Conservation (phyloP, 2,329 filamentous ascomycete species). For the Magnaporthiopsis poae region DNA sequence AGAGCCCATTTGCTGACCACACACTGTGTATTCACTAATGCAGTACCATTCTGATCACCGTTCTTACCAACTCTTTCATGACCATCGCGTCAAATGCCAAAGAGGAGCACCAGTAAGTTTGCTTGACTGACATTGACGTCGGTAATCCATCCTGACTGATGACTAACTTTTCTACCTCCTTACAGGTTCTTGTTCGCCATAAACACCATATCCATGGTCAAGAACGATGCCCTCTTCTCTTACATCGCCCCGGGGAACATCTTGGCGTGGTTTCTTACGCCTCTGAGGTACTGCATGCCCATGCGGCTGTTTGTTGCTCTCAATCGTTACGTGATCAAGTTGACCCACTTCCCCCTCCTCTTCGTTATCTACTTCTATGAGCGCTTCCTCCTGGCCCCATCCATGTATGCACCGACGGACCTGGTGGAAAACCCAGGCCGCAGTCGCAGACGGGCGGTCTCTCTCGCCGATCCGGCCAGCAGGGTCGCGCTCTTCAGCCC, state of each 20-base stretch:
- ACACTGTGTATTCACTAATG: neutral
- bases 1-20: neutral
- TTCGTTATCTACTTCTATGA: conserved; percentile 85
- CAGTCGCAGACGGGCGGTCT: conserved; percentile 38
- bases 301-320: conserved; percentile 72
- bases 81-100: conserved; percentile 85
- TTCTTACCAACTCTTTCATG: conserved; percentile 96
- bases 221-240: conserved; percentile 91
- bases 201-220: conserved; percentile 96
- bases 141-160: neutral
- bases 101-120: conserved; percentile 65
- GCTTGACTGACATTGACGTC: neutral
- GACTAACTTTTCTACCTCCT: conserved; percentile 9
- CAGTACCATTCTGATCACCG: conserved; percentile 81
- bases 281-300: conserved; percentile 68
- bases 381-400: conserved; percentile 62
- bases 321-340: conserved; percentile 84
- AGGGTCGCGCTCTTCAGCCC: conserved; percentile 63
- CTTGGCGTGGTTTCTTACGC: conserved; percentile 79
- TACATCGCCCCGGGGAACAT: conserved; percentile 89
- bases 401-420: conserved; percentile 74
- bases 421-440: conserved; percentile 63
- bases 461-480: conserved; percentile 46
- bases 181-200: conserved; percentile 76
- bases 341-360: conserved; percentile 78